These are phyloP conservation scores for Penicillium longicatenatum DNA, from an alignment of 495 filamentous ascomycete species.

Conservation along the genomic window DNA sequence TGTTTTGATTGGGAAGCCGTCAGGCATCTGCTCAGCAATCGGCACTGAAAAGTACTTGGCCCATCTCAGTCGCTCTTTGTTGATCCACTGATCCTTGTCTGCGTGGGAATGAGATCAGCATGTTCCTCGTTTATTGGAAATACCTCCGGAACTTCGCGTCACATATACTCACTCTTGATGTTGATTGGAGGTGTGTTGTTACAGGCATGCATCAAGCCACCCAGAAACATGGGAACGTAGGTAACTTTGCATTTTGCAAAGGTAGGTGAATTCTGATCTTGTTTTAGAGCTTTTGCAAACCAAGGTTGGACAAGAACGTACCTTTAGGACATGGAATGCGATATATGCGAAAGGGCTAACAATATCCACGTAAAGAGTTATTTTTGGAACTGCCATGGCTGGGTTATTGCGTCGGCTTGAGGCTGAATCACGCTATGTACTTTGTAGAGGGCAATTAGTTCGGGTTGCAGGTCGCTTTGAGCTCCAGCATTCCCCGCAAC, in stretches of 20 bases:
- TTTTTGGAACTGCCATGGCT: constrained; percentile 54
- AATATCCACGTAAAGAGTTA: constrained; percentile 68
- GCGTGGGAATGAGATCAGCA: not conserved
- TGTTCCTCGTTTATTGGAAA: not conserved
- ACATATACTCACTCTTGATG: constrained; percentile 62
- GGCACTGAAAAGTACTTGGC: constrained; percentile 60
- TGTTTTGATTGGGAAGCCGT: constrained; percentile 62
- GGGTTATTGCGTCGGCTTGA: not conserved
- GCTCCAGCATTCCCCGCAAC: constrained; percentile 6
- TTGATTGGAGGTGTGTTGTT: constrained; percentile 63
- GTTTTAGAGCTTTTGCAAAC: not conserved
- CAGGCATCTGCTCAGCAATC: constrained; percentile 49
- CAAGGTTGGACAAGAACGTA: constrained; percentile 20
- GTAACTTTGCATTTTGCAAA: constrained; percentile 62
- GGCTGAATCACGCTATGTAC: not conserved
- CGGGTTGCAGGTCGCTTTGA: not conserved
- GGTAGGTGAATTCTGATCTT: constrained; percentile 56
- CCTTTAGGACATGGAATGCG: constrained; percentile 64
- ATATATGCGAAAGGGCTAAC: constrained; percentile 72
- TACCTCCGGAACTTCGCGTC: not conserved
- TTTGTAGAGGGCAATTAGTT: not conserved
- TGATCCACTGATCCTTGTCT: constrained; percentile 72
- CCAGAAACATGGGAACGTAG: constrained; percentile 70
- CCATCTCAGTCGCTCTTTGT: constrained; percentile 63
- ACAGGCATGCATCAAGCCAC: constrained; percentile 67